Conservation (phyloP, 1,139 yeast genomes). For the Candida anutae region DNA sequence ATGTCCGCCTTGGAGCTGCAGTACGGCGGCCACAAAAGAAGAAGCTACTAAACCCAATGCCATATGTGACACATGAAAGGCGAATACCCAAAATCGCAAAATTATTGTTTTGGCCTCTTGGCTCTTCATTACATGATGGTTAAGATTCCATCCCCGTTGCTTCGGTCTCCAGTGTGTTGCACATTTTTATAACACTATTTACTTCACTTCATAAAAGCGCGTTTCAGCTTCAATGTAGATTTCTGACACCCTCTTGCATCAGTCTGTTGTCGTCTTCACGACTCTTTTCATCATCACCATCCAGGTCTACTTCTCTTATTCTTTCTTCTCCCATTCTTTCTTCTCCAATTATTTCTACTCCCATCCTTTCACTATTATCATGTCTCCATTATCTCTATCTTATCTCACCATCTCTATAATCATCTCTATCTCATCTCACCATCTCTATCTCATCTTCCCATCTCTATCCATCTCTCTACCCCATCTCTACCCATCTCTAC, state of each 20-base stretch:
- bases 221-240: not conserved
- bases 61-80: too few relatives aligned
- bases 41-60: constrained; percentile 14
- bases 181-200: too few relatives aligned
- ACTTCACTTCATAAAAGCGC: not conserved
- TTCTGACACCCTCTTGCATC: not conserved
- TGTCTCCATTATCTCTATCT: not conserved
- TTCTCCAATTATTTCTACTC: too few relatives aligned
- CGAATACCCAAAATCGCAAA: too few relatives aligned
- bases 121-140: too few relatives aligned
- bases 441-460: not conserved
- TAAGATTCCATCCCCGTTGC: too few relatives aligned
- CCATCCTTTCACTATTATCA: too few relatives aligned
- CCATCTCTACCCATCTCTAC: not conserved
- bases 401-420: not conserved
- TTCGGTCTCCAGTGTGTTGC: too few relatives aligned
- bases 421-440: not conserved
- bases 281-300: not conserved
- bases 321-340: not conserved
- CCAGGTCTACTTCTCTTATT: not conserved
- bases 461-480: not conserved
- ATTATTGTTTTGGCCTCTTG: too few relatives aligned
- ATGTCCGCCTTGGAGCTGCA: not conserved
- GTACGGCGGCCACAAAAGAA: constrained; percentile 7
- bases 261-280: not conserved